Conservation (phyloP, 805 yeast species). For the Lipomyces anomalus region DNA sequence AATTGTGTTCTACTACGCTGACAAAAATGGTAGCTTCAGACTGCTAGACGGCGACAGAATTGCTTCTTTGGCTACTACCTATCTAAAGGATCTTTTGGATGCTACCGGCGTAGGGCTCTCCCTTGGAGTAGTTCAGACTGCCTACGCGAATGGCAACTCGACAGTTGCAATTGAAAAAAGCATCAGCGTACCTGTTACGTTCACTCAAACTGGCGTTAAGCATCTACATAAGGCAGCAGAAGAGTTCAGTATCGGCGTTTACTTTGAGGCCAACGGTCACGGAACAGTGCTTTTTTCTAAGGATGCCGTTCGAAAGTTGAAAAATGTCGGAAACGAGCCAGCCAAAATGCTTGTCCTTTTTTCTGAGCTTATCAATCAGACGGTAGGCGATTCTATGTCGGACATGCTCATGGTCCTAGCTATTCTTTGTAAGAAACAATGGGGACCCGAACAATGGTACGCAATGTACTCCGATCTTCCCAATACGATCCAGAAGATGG, state of each 20-base stretch:
- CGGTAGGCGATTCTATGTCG: constrained; percentile 98
- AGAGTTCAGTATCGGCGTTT: constrained; percentile 77
- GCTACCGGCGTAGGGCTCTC: constrained; percentile 40
- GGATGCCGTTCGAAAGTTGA: constrained; percentile 39
- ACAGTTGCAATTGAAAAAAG: constrained; percentile 60
- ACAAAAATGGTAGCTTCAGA: constrained; percentile 32
- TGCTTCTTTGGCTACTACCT: constrained; percentile 73
- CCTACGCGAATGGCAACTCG: constrained; percentile 93
- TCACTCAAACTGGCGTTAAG: constrained; percentile 95
- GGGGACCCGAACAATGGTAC: constrained; percentile 71
- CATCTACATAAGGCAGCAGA: constrained; percentile 90
- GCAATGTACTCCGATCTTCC: constrained; percentile 76
- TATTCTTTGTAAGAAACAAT: constrained; percentile 50
- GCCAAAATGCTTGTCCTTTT: constrained; percentile 53
- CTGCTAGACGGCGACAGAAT: constrained; percentile 88
- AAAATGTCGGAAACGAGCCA: constrained; percentile 45
- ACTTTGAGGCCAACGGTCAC: constrained; percentile 99
- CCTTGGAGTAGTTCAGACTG: constrained; percentile 92
- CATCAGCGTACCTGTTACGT: constrained; percentile 69
- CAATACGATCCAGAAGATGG: constrained; percentile 71
- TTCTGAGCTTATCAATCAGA: constrained; percentile 77
- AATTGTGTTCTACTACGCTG: constrained; percentile 60
- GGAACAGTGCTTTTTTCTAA: constrained; percentile 86
- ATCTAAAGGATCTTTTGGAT: constrained; percentile 49
- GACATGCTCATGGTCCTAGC: constrained; percentile 76